These are phyloP conservation scores for Simmondsia chinensis DNA, from an alignment of 148 eudicot genomes.

Conservation along the genomic window DNA sequence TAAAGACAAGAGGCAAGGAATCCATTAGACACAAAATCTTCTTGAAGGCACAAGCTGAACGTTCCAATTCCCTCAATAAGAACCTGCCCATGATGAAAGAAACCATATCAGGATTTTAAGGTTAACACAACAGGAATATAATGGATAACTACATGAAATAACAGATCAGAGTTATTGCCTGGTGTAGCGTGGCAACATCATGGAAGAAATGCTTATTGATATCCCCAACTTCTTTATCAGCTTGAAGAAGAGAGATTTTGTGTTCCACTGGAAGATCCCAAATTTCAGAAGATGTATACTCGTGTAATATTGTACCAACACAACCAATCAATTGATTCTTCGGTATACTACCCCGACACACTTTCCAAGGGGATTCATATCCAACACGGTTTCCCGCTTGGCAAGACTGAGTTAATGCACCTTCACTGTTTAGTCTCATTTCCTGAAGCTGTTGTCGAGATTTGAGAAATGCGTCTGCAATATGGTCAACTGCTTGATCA, in stretches of 20 bases:
- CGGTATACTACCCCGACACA: conserved; percentile 16
- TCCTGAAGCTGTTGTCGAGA: conserved; percentile 15
- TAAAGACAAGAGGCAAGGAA: conserved; percentile 77
- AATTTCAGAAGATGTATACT: conserved; percentile 65
- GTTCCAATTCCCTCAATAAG: conserved; percentile 86
- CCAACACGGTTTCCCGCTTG: conserved; percentile 7
- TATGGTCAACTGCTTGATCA: conserved; percentile 35
- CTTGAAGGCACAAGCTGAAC: conserved; percentile 59
- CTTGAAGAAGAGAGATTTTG: conserved; percentile 33
- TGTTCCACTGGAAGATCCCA: conserved; percentile 75
- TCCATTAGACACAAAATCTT: conserved; percentile 66
- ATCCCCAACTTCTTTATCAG: conserved; percentile 33
- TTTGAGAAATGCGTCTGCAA: conserved; percentile 36
- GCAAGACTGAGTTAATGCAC: conserved; percentile 5
- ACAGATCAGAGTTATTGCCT: conserved; percentile 34
- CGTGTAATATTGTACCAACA: conserved; percentile 71
- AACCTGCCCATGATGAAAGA: conserved; percentile 44
- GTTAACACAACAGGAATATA: background rate
- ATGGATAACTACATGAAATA: background rate
- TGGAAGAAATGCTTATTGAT: conserved; percentile 50
- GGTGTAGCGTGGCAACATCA: conserved; percentile 71
- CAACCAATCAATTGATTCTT: conserved; percentile 50
- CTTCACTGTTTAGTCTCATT: conserved; percentile 15
- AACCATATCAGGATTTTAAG: conserved; percentile 8
- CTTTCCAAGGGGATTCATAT: conserved; percentile 35